Conservation (phyloP, 2,329 filamentous ascomycete species). For the Ophiostoma montium region DNA sequence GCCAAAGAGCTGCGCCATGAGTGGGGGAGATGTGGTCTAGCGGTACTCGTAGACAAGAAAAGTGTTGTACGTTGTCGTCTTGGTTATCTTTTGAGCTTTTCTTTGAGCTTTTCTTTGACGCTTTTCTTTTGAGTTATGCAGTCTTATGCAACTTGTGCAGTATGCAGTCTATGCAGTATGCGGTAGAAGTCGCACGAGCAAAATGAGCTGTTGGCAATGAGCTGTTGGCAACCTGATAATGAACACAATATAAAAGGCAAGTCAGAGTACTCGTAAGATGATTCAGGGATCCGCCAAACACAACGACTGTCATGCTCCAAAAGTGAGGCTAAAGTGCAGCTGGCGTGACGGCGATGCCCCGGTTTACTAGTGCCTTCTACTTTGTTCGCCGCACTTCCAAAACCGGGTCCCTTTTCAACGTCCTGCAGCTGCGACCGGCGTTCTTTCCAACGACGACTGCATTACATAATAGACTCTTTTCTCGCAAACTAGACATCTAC, state of each 20-base stretch:
- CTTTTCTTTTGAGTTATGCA: too few relatives aligned
- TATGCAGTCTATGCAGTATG: too few relatives aligned
- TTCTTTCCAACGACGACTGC: too few relatives aligned
- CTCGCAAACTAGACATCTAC: not conserved
- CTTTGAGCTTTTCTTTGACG: too few relatives aligned
- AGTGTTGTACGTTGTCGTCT: not conserved
- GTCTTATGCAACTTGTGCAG: too few relatives aligned
- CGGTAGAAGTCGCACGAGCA: not conserved
- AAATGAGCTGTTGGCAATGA: not conserved
- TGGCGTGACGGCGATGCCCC: not conserved
- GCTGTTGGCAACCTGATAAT: not conserved
- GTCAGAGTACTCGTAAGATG: not conserved
- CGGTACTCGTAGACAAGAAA: not conserved
- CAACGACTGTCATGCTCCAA: not conserved
- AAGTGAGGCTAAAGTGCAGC: not conserved
- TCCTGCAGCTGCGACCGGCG: too few relatives aligned
- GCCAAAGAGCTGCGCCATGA: slow-evolving; percentile 39
- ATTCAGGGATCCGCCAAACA: not conserved
- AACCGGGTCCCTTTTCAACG: not conserved
- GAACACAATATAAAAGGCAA: not conserved
- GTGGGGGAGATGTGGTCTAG: not conserved
- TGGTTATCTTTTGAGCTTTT: too few relatives aligned
- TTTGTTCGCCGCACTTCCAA: slow-evolving; percentile 5
- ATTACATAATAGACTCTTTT: not conserved
- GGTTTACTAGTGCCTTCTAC: slow-evolving; percentile 8